Conservation (phyloP, 768 basidiomycete genomes). For the Ephemerocybe angulata region DNA sequence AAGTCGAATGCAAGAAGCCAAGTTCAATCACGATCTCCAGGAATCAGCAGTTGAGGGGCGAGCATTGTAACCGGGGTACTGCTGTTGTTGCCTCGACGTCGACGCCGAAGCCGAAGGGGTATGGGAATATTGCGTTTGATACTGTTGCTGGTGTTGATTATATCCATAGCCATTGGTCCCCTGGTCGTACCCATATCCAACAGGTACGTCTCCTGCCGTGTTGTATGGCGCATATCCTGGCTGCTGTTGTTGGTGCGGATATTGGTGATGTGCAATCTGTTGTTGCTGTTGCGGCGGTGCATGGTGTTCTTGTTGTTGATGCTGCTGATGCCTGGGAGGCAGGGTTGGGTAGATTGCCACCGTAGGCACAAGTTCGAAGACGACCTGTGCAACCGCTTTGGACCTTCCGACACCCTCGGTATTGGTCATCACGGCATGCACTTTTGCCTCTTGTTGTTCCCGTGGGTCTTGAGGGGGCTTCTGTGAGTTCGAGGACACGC, state of each 20-base stretch:
- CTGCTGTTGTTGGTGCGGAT: background rate
- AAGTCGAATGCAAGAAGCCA: no score
- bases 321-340: conserved; percentile 11
- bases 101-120: background rate
- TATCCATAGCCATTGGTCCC: conserved; percentile 1
- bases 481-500: conserved; percentile 49
- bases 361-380: conserved; percentile 77
- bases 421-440: conserved; percentile 83
- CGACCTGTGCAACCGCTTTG: conserved; percentile 63
- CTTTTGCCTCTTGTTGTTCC: conserved; percentile 73
- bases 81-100: background rate
- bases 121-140: background rate
- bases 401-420: conserved; percentile 32
- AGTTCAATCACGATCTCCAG: conserved; percentile 7
- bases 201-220: background rate
- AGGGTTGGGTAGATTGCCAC: conserved; percentile 59
- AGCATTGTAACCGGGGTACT: background rate
- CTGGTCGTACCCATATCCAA: conserved; percentile 5
- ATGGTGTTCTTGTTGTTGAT: background rate
- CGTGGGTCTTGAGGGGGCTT: conserved; percentile 45
- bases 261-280: conserved; percentile 4
- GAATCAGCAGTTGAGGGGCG: conserved; percentile 5
- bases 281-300: conserved; percentile 7
- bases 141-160: background rate
- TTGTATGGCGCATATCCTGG: background rate